Base-by-base conservation (phyloP, 1,284 basidiomycete genomes). In the Austropuccinia psidii region DNA sequence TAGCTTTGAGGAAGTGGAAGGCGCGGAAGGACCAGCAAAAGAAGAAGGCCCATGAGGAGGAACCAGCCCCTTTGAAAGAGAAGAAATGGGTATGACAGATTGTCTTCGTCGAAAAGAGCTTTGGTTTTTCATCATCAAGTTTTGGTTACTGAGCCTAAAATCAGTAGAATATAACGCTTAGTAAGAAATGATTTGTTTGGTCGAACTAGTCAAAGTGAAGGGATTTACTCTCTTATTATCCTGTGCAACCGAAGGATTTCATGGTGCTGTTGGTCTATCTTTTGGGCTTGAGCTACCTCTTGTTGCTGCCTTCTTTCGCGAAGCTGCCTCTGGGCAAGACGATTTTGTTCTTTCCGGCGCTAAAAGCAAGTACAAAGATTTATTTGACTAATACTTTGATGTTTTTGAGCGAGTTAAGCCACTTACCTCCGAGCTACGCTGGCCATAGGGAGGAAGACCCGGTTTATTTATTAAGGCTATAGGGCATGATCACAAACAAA, bases 71-170 rank as follows among this genome's bases (percentile, higher is more conserved):
- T 60, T 49, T 11, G 69, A 73, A n/a, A 73, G 58, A 13, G 69
- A 73, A n/a, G 69, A 73, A 21, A 73, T 73, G 15, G 69, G 69
- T 43, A 69, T 69, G n/a, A 73, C 69, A 21, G 69, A 73, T 43
- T 73, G 69, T 21, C 69, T 58, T 37, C 69, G 69, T 45, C 69
- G 69, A 33, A 24, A 37, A 8, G 27, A 17, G 37, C 60, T 43
- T 64, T 73, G 69, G 37, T 52, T 73, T 35, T 61, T 62, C 13
- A 73, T 50, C 21, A 24, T 62, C 37, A 61, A 54, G 60, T 73
- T 73, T 47, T 73, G 58, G 49, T 73, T 54, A 37, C 39, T 58
- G 49, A 73, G 64, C 27, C 54, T 57, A 33, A 57, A 33, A 33
- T 17, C 45, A 47, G 41, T 41, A 39, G 21, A 27, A 29, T 7